Evolutionary conservation across 352 stramenopile species (phyloP).

Genomic region (Globisporangium nagaii): DNA sequence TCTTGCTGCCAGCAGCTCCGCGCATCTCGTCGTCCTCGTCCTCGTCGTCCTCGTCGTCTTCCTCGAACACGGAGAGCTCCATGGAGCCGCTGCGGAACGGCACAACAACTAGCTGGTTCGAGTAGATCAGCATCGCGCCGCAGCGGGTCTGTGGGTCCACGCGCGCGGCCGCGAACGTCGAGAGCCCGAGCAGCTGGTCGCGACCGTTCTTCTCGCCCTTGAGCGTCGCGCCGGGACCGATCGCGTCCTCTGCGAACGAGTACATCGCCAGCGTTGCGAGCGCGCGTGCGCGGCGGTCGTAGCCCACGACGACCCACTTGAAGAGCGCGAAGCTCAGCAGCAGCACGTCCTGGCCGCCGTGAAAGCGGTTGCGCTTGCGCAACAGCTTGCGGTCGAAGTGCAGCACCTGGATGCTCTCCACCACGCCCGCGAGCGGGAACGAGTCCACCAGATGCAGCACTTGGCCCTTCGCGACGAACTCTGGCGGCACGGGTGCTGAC

Average conservation of each 20-base stretch:
- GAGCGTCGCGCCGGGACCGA: conserved; percentile 71
- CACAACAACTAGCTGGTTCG: conserved; percentile 76
- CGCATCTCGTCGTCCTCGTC: conserved; percentile 30
- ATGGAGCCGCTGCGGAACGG: conserved; percentile 76
- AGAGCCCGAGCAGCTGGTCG: conserved; percentile 68
- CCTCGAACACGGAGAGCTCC: conserved; percentile 74
- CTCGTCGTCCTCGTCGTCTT: conserved; percentile 70
- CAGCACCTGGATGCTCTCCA: conserved; percentile 66
- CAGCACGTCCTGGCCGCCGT: conserved; percentile 66
- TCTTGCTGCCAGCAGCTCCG: neutral
- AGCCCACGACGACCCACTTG: conserved; percentile 83
- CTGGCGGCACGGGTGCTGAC: too few species aligned
- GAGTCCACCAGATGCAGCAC: conserved; percentile 67
- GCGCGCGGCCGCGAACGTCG: conserved; percentile 35
- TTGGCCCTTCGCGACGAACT: conserved; percentile 35
- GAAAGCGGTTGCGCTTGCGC: conserved; percentile 68
- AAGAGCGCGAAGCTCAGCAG: conserved; percentile 67
- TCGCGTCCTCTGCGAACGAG: conserved; percentile 74
- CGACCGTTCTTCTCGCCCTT: conserved; percentile 76
- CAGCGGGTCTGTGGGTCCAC: conserved; percentile 78
- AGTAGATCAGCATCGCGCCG: conserved; percentile 79
- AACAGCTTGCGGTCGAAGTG: conserved; percentile 57
- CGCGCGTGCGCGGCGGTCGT: conserved; percentile 37
- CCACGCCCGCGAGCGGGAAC: conserved; percentile 69
- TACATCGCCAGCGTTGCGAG: conserved; percentile 76